Evolutionary conservation across 371 early-diverging fungal species (phyloP), one percentile per base, ranked within the genome.

Genomic region (Syncephalastrum racemosum): DNA sequence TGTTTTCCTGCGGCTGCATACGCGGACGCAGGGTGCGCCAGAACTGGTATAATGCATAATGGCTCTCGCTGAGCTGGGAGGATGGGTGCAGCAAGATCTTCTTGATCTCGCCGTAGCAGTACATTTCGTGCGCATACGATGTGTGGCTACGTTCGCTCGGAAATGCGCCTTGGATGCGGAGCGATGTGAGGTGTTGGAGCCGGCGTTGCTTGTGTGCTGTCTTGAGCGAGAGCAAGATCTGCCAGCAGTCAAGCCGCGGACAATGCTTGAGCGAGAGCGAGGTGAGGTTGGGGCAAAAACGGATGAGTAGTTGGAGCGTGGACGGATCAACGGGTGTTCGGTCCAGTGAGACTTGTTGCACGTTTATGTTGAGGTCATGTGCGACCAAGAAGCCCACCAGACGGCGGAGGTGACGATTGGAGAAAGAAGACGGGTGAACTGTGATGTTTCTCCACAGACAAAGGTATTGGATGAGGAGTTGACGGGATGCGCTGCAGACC

Each of bases 111-210:
- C 53, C 53, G 31, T 59, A 59, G 39, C 46, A 41, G 27, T 52
- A 59, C 52, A 59, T 51, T 16, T 59, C 59, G 3, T 46, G 52
- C 8, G 53, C 59, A 52, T 52, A 59, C 4, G 59, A 52, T 36
- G 39, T 51, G 36, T 46, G 6, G 14, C 46, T 24, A 3, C 59
- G 59, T 14, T 59, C 59, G 39, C 59, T 59, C 23, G 59, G 59
- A 22, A 59, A 59, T 2, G 25, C 27, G 0, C 59, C 59, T 45
- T 42, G 52, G 43, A 59, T 51, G 24, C 51, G 19, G 18, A 59
- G 24, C 16, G 19, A 39, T n/a, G 18, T 16, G 19, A 59, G 59
- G 15, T 59, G 46, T 8, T 52, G 53, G 47, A 31, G 46, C 51
- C 0, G 53, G 53, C 13, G 36, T 40, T 5, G 10, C 15, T 24